Evolutionary conservation across 2,329 filamentous ascomycete genomes (phyloP), one percentile per base, ranked within the genome.

Genomic region (Pseudomassariella vexata): DNA sequence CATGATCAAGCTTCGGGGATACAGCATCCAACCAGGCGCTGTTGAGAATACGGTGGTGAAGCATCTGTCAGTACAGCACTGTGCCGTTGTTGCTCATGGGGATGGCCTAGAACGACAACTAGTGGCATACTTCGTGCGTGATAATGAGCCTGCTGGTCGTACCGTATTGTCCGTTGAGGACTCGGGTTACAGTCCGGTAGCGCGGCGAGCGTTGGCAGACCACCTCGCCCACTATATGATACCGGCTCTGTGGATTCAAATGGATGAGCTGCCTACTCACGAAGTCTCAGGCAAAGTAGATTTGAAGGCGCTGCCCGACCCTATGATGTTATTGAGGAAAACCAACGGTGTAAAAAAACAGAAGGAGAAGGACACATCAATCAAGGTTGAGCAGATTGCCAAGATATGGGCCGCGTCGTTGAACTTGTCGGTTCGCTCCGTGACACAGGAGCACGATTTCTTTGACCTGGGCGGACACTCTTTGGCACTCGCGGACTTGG

Each of bases 181-280:
- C 35, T 72, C 76, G 18, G 83, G 82, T 5, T 80, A 84, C 55
- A 87, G 83, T 44, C 77, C 83, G 1, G 69, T 70, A 5, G 77
- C 82, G 3, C 72, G 85, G 28, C 73, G 77, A 34, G 70, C 71
- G 11, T 66, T 90, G 3, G 69, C 78, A 1, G 63, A 71, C 11
- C 76, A 78, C 40, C 68, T 90, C 19, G 85, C 85, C 2, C 82
- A 85, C 40, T 90, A 90, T 57, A 89, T 90, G 85, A 81, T 90
- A 33, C 85, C 85, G 0, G 70, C 81, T 1, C 56, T 88, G 3
- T 90, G 85, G 85, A 78, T 89, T 22, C 74, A 82, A 47, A 58
- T 89, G 19, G 72, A 81, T 3, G 70, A 73, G 38, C 59, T 90
- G 5, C 85, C 85, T 0, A 88, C 83, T 0, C 79, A 87, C 45